phyloP scores from a whole-genome alignment of 805 yeast species.

The Zygoascus bituminiphila region DNA sequence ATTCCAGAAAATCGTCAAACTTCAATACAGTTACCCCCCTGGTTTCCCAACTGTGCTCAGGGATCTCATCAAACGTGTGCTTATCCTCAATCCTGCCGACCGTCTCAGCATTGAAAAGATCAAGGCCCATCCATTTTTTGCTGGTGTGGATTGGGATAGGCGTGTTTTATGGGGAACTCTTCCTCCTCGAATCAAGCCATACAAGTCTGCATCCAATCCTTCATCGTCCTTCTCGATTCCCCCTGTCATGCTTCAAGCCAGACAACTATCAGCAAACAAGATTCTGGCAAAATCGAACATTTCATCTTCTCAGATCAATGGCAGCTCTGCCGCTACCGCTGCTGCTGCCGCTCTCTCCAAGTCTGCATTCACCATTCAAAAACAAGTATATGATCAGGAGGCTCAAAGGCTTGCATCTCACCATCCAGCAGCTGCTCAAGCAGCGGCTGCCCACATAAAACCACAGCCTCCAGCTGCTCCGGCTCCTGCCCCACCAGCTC shows the following conservation, averaged over 20 bases:
- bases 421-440: background rate
- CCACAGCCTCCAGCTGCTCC: constrained; percentile 6
- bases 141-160: constrained; percentile 60
- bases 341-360: constrained; percentile 21
- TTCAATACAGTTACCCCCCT: constrained; percentile 65
- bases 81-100: constrained; percentile 62
- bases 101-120: constrained; percentile 52
- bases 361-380: constrained; percentile 8
- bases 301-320: background rate
- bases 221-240: background rate
- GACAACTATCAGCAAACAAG: background rate
- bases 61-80: constrained; percentile 55
- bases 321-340: constrained; percentile 13
- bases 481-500: constrained; percentile 8
- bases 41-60: constrained; percentile 56
- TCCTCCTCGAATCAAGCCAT: constrained; percentile 65
- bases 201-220: constrained; percentile 30
- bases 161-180: constrained; percentile 58
- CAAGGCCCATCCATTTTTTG: constrained; percentile 65
- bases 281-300: background rate
- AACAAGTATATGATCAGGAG: constrained; percentile 5
- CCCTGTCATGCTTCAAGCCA: background rate
- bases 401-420: constrained; percentile 8
- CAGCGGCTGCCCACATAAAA: background rate
- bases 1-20: constrained; percentile 75